A percentile compares a stretch with the other conserved stretches of the same genome.
These are phyloP conservation scores for Taxillus chinensis DNA, from an alignment of 164 flowering plant species.

Conservation along the genomic window DNA sequence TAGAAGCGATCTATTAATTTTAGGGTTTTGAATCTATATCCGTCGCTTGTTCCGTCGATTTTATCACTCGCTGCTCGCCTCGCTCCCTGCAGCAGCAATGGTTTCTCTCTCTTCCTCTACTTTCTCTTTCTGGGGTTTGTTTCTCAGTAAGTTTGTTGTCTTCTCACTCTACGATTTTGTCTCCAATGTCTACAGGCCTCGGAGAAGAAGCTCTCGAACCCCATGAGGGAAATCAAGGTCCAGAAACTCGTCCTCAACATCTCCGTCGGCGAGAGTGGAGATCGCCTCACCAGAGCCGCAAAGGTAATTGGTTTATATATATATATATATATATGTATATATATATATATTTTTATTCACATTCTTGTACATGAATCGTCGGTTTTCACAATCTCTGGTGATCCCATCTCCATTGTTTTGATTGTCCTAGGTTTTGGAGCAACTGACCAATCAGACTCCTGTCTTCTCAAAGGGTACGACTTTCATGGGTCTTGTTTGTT, in stretches of 20 bases:
- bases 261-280: constrained; percentile 50
- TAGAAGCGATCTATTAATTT: too few relatives aligned
- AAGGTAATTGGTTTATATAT: constrained; percentile 14
- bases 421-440: constrained; percentile 38
- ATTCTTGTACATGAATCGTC: constrained; percentile 8
- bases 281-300: constrained; percentile 47
- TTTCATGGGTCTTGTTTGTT: neutral
- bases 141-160: neutral
- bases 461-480: constrained; percentile 47
- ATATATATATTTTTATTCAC: neutral
- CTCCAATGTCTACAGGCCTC: constrained; percentile 27
- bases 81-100: neutral
- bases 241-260: constrained; percentile 55
- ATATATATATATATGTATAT: too few relatives aligned
- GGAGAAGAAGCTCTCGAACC: constrained; percentile 42
- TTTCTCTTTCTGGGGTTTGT: neutral
- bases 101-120: neutral
- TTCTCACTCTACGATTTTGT: neutral
- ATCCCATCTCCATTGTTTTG: constrained; percentile 6
- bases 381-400: constrained; percentile 19
- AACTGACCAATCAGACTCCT: constrained; percentile 45
- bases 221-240: constrained; percentile 50
- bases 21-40: too few relatives aligned
- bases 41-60: neutral
- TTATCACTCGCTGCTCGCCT: neutral